These are phyloP conservation scores for Pseudomonodictys pantanalensis DNA, from an alignment of 495 filamentous ascomycete genomes.

Conservation along the genomic window DNA sequence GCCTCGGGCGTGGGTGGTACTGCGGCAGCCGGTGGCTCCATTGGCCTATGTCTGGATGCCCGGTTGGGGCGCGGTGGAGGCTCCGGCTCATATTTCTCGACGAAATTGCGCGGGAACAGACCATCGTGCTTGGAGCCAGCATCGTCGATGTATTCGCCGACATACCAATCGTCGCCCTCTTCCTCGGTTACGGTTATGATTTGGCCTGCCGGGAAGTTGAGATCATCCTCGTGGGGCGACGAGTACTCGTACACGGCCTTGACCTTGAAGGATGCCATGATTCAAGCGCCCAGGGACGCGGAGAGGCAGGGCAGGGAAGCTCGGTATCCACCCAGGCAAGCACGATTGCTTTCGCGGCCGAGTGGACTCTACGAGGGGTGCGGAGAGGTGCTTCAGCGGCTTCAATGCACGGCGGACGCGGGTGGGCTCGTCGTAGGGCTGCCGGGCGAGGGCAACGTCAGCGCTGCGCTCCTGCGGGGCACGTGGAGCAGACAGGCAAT, in stretches of 20 bases:
- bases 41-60: constrained; percentile 64
- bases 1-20: constrained; percentile 27
- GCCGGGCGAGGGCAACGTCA: constrained; percentile 6
- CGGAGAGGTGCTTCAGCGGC: constrained; percentile 9
- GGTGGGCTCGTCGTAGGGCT: constrained; percentile 21
- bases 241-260: constrained; percentile 91
- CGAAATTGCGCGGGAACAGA: constrained; percentile 95
- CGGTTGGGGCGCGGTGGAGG: constrained; percentile 82
- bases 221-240: constrained; percentile 90
- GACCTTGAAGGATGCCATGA: constrained; percentile 76
- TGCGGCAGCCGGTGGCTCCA: constrained; percentile 50
- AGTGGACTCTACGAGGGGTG: not conserved
- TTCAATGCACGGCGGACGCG: not conserved
- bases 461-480: not conserved
- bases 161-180: constrained; percentile 95
- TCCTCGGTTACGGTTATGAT: constrained; percentile 88
- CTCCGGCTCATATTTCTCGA: constrained; percentile 88
- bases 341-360: constrained; percentile 6
- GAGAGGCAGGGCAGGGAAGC: constrained; percentile 6
- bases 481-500: not conserved
- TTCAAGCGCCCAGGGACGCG: constrained; percentile 1
- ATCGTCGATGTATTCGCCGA: constrained; percentile 79
- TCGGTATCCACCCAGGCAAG: constrained; percentile 33
- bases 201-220: constrained; percentile 79
- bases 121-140: constrained; percentile 73